Percentiles rank a stretch among this genome's conserved stretches.
phyloP scores from a whole-genome alignment of 208 protist genomes.

The Trypanosoma cruzi region DNA sequence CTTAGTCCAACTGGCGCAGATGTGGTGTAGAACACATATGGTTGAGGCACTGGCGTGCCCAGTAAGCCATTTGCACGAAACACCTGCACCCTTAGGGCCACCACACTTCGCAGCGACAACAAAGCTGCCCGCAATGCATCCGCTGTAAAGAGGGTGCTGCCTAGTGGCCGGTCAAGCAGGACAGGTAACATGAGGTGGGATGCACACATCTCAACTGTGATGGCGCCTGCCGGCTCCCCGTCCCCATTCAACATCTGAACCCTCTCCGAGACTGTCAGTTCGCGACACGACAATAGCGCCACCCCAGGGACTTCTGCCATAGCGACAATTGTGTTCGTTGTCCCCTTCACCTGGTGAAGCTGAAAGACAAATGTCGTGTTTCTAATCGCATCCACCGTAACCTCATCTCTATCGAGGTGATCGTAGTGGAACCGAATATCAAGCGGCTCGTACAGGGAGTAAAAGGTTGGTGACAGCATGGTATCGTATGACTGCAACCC shows the following conservation, averaged over 20 bases:
- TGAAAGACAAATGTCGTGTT: conserved; percentile 72
- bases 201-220: conserved; percentile 60
- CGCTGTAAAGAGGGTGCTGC: conserved; percentile 30
- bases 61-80: conserved; percentile 54
- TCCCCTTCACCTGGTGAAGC: conserved; percentile 48
- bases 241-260: conserved; percentile 50
- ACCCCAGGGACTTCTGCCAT: conserved; percentile 74
- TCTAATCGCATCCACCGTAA: conserved; percentile 56
- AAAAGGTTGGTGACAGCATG: conserved; percentile 75
- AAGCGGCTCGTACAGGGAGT: conserved; percentile 54
- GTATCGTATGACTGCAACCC: conserved; percentile 74
- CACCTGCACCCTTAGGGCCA: conserved; percentile 72
- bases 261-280: conserved; percentile 42
- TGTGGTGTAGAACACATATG: conserved; percentile 89
- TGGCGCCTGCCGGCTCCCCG: conserved; percentile 42
- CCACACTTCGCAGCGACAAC: conserved; percentile 65
- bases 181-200: conserved; percentile 70
- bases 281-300: conserved; percentile 55
- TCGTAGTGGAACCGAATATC: conserved; percentile 78
- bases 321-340: conserved; percentile 53
- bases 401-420: conserved; percentile 50
- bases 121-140: conserved; percentile 52
- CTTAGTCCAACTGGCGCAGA: conserved; percentile 37
- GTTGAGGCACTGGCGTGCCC: conserved; percentile 41
- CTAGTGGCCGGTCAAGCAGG: conserved; percentile 40